Evolutionary conservation across 768 basidiomycete species (phyloP).

Genomic region (Leccinum obscurum): DNA sequence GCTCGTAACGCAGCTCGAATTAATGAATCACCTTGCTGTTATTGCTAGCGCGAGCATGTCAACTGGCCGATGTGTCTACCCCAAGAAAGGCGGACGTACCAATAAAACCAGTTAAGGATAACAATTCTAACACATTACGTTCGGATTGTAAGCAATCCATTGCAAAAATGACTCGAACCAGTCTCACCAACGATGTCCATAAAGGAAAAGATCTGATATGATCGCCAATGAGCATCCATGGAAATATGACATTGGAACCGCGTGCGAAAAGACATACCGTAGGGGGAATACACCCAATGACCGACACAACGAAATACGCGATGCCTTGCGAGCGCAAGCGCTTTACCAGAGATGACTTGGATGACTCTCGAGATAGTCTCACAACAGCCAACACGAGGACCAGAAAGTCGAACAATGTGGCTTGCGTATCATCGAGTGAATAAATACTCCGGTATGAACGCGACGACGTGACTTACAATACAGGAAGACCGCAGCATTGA

Average conservation of each 20-base stretch:
- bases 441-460: not conserved
- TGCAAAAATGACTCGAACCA: not conserved
- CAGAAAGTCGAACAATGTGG: slow-evolving; percentile 22
- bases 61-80: not conserved
- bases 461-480: slow-evolving; percentile 19
- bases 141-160: not conserved
- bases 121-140: slow-evolving; percentile 4
- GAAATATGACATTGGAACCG: not conserved
- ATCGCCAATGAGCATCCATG: not conserved
- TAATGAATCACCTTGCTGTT: slow-evolving; percentile 14
- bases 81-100: slow-evolving; percentile 9
- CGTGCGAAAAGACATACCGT: not conserved
- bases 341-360: slow-evolving; percentile 19
- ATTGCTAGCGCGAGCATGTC: slow-evolving; percentile 12
- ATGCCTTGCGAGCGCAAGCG: slow-evolving; percentile 23
- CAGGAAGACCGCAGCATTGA: slow-evolving; percentile 12
- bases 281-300: slow-evolving; percentile 19
- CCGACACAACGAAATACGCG: slow-evolving; percentile 19
- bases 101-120: not conserved
- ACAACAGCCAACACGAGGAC: slow-evolving; percentile 20
- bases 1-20: too few species aligned
- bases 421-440: slow-evolving; percentile 12
- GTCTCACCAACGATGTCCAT: slow-evolving; percentile 2
- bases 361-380: slow-evolving; percentile 15
- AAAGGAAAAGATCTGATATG: slow-evolving; percentile 16